Evolutionary conservation across 306 rosid species (phyloP), one percentile per base, ranked within the genome.

Genomic region (Quercus dentata): DNA sequence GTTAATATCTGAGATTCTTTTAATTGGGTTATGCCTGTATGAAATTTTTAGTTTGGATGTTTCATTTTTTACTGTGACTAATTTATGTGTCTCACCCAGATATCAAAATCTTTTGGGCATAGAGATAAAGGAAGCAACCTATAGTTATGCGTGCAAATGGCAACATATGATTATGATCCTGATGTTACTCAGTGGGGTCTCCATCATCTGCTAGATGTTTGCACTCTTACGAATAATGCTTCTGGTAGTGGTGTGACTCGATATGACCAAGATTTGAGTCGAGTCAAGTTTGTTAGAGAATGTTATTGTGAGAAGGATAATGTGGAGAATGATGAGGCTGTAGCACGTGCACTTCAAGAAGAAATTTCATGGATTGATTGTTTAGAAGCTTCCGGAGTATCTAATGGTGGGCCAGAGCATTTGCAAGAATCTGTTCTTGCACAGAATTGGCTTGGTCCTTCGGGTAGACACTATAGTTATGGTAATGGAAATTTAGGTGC

Each of bases 311-410:
- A 89, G 83, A 78, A 78, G 20, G 74, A 78, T 13, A 63, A 73
- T 79, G 88, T 89, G 84, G 97, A 90, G 85, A 90, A 81, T 63
- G 99, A 93, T n/a, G n/a, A n/a, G n/a, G n/a, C n/a, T n/a, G n/a
- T n/a, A n/a, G n/a, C n/a, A n/a, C n/a, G n/a, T n/a, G 94, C 97
- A 2, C 91, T 85, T 82, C 99, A 93, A 84, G 99, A 95, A 87
- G 99, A 95, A 74, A 70, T 95, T 23, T 84, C 92, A n/a, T n/a
- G n/a, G n/a, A n/a, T n/a, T n/a, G n/a, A n/a, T n/a, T n/a, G n/a
- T n/a, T n/a, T n/a, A n/a, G n/a, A n/a, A n/a, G n/a, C n/a, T n/a
- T n/a, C n/a, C n/a, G n/a, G n/a, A n/a, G n/a, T n/a, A n/a, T n/a
- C n/a, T n/a, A n/a, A n/a, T n/a, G n/a, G n/a, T n/a, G n/a, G n/a